Evolutionary conservation across 257 asterid species (phyloP), one percentile per base, ranked within the genome.

Genomic region (Knoxia roxburghii): DNA sequence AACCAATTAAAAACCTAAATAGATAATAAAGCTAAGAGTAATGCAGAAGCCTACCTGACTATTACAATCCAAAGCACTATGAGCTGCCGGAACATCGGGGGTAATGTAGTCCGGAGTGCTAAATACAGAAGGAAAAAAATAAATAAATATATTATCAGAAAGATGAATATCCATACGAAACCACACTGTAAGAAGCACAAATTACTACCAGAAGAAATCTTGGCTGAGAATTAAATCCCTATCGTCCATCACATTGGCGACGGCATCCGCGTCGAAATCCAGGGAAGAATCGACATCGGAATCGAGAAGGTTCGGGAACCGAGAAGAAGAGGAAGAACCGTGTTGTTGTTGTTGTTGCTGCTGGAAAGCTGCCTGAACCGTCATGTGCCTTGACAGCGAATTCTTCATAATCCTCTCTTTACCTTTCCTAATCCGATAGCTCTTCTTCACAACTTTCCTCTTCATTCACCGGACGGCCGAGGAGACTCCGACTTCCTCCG

Each of bases 21-120:
- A 41, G 43, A 21, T 32, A 48, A 7, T 12, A 43, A 24, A 30
- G 37, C 24, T 23, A 59, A 48, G 11, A 7, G 24, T 15, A 45
- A 45, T 45, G 45, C 20, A 45, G 50, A 4, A 9, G 41, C 41
- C 14, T 55, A 73, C 50, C 61, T 32, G 96, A 87, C 74, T 79
- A 63, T 71, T 73, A 72, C 80, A 73, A 56, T 83, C 87, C 18
- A 75, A 52, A 75, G 60, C 72, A 70, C 57, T 79, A 9, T 65
- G 72, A 57, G 73, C 30, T 17, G 85, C 78, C 4, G 90, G 86
- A 72, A 81, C 82, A 65, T 91, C 98, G 10, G 98, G 98, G 2
- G 98, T 91, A 41, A 91, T 84, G 73, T 91, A 91, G 76, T 91
- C 98, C 5, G 96, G 98, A 0, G 98, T 91, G 65, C 98, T 91